A percentile compares a stretch with the other conserved stretches of the same genome.
Conservation (phyloP, 805 yeast genomes). For the Cyberlindnera euphorbiae region DNA sequence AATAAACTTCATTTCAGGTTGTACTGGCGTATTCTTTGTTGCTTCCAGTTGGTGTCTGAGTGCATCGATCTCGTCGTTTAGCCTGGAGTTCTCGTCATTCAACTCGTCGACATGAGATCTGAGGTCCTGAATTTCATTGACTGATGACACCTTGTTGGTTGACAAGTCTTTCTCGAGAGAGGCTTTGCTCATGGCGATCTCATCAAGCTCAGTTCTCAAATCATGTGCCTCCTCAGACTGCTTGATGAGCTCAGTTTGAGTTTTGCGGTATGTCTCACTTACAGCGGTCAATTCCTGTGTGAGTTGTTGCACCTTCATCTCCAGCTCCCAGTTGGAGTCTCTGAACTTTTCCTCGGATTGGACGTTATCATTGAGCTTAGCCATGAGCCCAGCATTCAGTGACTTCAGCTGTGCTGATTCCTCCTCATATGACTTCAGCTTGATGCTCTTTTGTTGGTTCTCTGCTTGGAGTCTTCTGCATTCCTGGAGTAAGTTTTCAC, state of each 20-base stretch:
- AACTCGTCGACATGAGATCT: slow-evolving; percentile 50
- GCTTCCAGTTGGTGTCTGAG: slow-evolving; percentile 20
- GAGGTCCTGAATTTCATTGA: slow-evolving; percentile 42
- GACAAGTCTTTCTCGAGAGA: slow-evolving; percentile 37
- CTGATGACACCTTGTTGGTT: slow-evolving; percentile 32
- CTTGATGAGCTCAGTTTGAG: slow-evolving; percentile 37
- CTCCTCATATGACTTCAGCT: slow-evolving; percentile 37
- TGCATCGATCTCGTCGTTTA: slow-evolving; percentile 38
- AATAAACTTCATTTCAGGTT: slow-evolving; percentile 13
- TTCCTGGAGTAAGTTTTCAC: slow-evolving; percentile 66
- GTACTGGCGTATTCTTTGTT: slow-evolving; percentile 14
- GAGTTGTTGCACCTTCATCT: slow-evolving; percentile 40
- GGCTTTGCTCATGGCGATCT: slow-evolving; percentile 33
- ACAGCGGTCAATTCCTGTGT: slow-evolving; percentile 30
- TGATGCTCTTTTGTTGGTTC: slow-evolving; percentile 40
- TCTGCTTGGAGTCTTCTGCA: slow-evolving; percentile 69
- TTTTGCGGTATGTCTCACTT: slow-evolving; percentile 38
- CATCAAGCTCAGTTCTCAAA: slow-evolving; percentile 48
- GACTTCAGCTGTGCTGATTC: slow-evolving; percentile 33
- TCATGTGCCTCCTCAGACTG: slow-evolving; percentile 31
- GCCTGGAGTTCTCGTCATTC: slow-evolving; percentile 64
- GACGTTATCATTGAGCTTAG: slow-evolving; percentile 24
- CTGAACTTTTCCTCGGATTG: slow-evolving; percentile 43
- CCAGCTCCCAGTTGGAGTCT: slow-evolving; percentile 65
- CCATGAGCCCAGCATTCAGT: slow-evolving; percentile 16